These are phyloP conservation scores for Candida labiduridarum DNA, from an alignment of 1,139 yeast species.

Conservation along the genomic window DNA sequence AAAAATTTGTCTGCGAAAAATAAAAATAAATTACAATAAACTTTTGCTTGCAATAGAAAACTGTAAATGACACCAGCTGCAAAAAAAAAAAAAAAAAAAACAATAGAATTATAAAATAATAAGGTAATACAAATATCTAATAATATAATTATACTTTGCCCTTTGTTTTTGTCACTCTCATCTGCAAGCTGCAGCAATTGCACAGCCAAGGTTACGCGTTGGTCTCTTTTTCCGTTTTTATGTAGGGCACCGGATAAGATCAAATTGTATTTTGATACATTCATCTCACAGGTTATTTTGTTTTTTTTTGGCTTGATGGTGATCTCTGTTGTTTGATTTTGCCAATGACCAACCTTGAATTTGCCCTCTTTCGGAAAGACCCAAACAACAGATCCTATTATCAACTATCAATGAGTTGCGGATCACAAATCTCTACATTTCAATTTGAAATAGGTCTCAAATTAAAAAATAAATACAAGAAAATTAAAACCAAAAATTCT, in stretches of 20 bases:
- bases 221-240: neutral
- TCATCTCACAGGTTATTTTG: too few species aligned
- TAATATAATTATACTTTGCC: too few species aligned
- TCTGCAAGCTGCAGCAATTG: too few species aligned
- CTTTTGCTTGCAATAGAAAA: neutral
- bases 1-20: neutral
- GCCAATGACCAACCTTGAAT: neutral
- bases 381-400: neutral
- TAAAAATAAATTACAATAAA: too few species aligned
- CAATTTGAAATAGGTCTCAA: neutral
- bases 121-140: too few species aligned
- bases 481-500: too few species aligned
- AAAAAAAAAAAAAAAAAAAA: neutral
- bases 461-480: too few species aligned
- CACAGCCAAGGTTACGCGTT: too few species aligned
- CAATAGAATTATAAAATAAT: neutral
- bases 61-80: neutral
- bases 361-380: neutral
- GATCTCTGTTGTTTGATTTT: neutral
- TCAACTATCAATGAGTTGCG: neutral
- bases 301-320: neutral
- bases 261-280: neutral
- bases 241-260: neutral
- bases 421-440: neutral
- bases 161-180: too few species aligned